These are phyloP conservation scores for Yamadazyma sp. DNA, from an alignment of 1,139 yeast species.

Conservation along the genomic window DNA sequence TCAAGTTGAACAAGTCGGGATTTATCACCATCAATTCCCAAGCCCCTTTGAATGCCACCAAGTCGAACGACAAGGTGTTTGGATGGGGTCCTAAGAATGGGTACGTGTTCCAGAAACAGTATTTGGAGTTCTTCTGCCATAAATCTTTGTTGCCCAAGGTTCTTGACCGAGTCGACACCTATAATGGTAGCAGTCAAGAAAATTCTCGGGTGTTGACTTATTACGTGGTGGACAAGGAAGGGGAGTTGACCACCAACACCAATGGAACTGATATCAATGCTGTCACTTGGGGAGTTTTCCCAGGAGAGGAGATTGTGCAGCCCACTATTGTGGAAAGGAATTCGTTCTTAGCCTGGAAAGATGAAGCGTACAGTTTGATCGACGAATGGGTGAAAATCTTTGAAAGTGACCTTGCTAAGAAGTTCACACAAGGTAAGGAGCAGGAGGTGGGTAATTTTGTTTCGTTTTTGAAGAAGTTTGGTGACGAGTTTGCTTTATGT, in stretches of 20 bases:
- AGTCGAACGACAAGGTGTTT: conserved; percentile 65
- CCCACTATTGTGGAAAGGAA: conserved; percentile 91
- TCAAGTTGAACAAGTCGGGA: conserved; percentile 63
- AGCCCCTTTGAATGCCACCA: conserved; percentile 84
- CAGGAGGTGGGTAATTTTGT: conserved; percentile 26
- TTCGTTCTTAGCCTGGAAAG: conserved; percentile 94
- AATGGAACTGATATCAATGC: conserved; percentile 83
- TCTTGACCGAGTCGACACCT: conserved; percentile 36
- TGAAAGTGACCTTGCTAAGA: conserved; percentile 38
- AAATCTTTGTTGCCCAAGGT: conserved; percentile 46
- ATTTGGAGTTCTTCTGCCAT: conserved; percentile 79
- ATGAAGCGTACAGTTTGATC: conserved; percentile 83
- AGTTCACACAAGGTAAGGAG: conserved; percentile 24
- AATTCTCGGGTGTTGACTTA: conserved; percentile 57
- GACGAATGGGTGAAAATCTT: conserved; percentile 74
- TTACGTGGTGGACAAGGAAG: conserved; percentile 71
- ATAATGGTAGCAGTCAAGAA: conserved; percentile 43
- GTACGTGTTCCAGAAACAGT: conserved; percentile 89
- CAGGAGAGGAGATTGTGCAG: conserved; percentile 86
- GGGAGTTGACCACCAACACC: conserved; percentile 64
- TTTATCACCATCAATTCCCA: conserved; percentile 88
- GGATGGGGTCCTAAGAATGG: conserved; percentile 99
- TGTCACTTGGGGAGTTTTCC: conserved; percentile 97
- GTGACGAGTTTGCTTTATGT: conserved; percentile 59
- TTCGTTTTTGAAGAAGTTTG: conserved; percentile 36